Evolutionary conservation across 805 yeast species (phyloP).

Genomic region (Yamadazyma philogaea): DNA sequence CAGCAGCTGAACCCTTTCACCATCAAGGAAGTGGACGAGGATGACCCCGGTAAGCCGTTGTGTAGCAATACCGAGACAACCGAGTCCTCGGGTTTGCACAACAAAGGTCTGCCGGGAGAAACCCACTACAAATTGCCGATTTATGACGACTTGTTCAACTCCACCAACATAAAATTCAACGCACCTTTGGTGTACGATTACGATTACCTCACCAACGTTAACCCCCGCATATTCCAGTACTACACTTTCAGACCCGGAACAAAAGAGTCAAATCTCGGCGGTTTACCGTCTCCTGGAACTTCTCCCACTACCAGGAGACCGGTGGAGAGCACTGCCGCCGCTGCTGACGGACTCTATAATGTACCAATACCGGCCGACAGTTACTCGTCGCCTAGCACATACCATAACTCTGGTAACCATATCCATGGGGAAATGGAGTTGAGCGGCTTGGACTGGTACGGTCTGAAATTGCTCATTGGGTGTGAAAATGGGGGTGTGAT

Average conservation of each 20-base stretch:
- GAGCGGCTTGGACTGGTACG: slow-evolving; percentile 38
- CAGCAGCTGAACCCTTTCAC: too few relatives aligned
- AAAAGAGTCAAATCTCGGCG: background rate
- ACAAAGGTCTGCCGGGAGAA: too few relatives aligned
- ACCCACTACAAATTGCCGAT: slow-evolving; percentile 9
- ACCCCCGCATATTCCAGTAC: slow-evolving; percentile 37
- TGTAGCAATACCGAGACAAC: too few relatives aligned
- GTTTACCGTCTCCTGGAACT: slow-evolving; percentile 3
- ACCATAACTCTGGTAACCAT: slow-evolving; percentile 31
- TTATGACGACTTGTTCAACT: slow-evolving; percentile 9
- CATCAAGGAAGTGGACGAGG: slow-evolving; percentile 2
- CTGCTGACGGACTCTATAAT: slow-evolving; percentile 5
- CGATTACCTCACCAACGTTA: slow-evolving; percentile 32
- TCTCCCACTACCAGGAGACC: background rate
- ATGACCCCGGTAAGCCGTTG: background rate
- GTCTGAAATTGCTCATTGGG: slow-evolving; percentile 33
- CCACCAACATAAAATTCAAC: slow-evolving; percentile 15
- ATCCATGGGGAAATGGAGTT: slow-evolving; percentile 44
- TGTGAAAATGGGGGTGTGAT: slow-evolving; percentile 41
- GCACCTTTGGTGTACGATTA: slow-evolving; percentile 44
- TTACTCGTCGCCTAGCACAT: slow-evolving; percentile 20
- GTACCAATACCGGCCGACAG: slow-evolving; percentile 6
- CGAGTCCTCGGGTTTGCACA: too few relatives aligned
- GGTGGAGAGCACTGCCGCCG: background rate
- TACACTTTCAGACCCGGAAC: slow-evolving; percentile 29